phyloP scores from a whole-genome alignment of 2,329 filamentous ascomycete species.

The Diplocarpon rosae region DNA sequence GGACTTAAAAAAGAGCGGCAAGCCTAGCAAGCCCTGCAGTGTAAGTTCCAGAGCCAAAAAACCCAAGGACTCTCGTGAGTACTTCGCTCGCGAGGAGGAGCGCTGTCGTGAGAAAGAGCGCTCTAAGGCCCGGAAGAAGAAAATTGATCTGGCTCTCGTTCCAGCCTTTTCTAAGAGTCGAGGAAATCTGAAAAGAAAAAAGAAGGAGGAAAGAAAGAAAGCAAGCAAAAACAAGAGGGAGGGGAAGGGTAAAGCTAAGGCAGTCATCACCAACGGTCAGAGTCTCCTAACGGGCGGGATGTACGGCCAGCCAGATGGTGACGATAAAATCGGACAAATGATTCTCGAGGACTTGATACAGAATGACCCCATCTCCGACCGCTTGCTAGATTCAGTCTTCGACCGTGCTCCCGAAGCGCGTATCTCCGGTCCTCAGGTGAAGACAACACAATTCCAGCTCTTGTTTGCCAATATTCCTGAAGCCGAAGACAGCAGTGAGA shows the following conservation, averaged over 20 bases:
- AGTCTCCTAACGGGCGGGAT: slow-evolving; percentile 1
- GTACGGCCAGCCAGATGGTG: background rate
- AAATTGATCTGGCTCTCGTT: background rate
- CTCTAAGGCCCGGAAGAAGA: slow-evolving; percentile 15
- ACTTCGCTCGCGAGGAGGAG: slow-evolving; percentile 4
- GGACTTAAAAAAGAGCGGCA: background rate
- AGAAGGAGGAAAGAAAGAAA: slow-evolving; percentile 2
- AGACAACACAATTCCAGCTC: slow-evolving; percentile 19
- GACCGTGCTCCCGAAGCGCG: slow-evolving; percentile 11
- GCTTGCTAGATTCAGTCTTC: slow-evolving; percentile 16
- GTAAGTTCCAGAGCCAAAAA: slow-evolving; percentile 13
- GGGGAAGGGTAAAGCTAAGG: slow-evolving; percentile 4
- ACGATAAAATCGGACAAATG: slow-evolving; percentile 14
- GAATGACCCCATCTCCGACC: slow-evolving; percentile 18
- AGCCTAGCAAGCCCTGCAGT: background rate
- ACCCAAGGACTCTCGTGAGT: slow-evolving; percentile 16
- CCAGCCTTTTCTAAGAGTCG: background rate
- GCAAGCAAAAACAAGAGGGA: background rate
- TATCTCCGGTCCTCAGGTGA: slow-evolving; percentile 12
- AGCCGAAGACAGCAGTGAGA: slow-evolving; percentile 6
- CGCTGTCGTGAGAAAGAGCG: slow-evolving; percentile 14
- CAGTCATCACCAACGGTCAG: slow-evolving; percentile 1
- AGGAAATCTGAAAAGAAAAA: slow-evolving; percentile 7
- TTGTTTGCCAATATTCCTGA: slow-evolving; percentile 22
- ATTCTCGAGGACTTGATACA: slow-evolving; percentile 16